Base-by-base conservation (phyloP, 768 basidiomycete species). In the Termitomyces sp. region DNA sequence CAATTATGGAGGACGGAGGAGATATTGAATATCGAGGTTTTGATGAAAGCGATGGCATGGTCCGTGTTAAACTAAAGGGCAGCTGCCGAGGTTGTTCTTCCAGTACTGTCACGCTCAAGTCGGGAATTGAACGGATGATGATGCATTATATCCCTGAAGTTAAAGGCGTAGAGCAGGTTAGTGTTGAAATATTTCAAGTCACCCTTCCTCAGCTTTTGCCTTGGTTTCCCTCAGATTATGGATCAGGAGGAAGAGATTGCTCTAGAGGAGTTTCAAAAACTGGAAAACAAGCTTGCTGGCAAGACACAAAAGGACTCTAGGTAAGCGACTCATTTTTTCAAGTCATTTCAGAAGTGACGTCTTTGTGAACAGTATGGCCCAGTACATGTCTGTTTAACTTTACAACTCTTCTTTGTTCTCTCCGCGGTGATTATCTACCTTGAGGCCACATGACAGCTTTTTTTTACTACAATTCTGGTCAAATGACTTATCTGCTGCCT, bases 81-180 rank as follows among this genome's bases (percentile, higher is more conserved):
- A 96, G 94, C 67, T 99, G 97, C 72, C 78, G 97, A 69, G 97
- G 97, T 14, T 98, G 97, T 70, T 86, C 86, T 61, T 94, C 92
- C 32, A 95, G 92, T 69, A 86, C 92, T 6, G 95, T 98, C 34
- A 99, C 97, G 16, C 76, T 99, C 56, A 99, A 98, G 80, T 86
- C 84, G 60, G 97, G 97, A 9, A 98, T 99, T 53, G 97, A 99
- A 74, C 80, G 97, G 61, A 98, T 99, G 97, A 76, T 99, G 65
- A 94, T 93, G 93, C 96, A 98, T 73, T 98, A 98, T 67, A 93
- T 99, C 54, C 96, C 96, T 2, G 92, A 96, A 72, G 94, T 96
- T 39, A 90, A 93, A 71, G 89, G 86, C 26, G 90, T 95, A 8
- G 88, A 94, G 65, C 91, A 95, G 82, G 92, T 87, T 61, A 63